Evolutionary conservation across 169 alveolate species (phyloP), one percentile per base, ranked within the genome.

Genomic region (Plasmodium coatneyi): DNA sequence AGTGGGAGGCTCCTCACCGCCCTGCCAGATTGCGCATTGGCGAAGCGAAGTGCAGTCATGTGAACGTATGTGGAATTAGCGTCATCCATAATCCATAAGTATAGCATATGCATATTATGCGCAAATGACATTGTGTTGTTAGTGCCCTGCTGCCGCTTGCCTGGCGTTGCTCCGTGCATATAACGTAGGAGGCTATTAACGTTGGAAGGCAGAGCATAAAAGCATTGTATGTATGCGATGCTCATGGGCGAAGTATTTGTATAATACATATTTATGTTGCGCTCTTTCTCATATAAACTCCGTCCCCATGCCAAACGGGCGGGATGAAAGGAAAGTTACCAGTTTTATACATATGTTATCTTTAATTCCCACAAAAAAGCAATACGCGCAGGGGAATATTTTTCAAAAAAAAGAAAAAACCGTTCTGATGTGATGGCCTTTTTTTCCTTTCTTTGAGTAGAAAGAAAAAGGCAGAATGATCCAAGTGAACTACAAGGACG

Each of bases 401-500:
- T 66, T 66, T 16, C n/a, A 66, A 66, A 66, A 66, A 66, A 66
- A 22, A 66, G 39, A 66, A 28, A 66, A 28, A 0, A 22, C 10
- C 22, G 76, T 22, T 66, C 41, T 66, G 34, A 66, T 66, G 30
- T 66, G 34, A 66, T 66, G 30, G 36, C 76, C 7, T 16, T 60
- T 66, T 66, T 66, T 19, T 16, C 19, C 22, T 66, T 66, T 66
- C 22, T 66, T 66, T 19, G n/a, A 28, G 36, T 25, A 66, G 22
- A 66, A 66, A 66, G 16, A 60, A 60, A 60, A 60, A 76, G 14
- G 28, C 54, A 83, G 34, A 52, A 83, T 83, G 92, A 71, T 28
- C 34, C 71, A 83, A 83, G 70, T 52, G 34, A 78, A 74, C 39
- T 41, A 41, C 66, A 74, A 49, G 78, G 78, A 86, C n/a, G 25